Evolutionary conservation across 768 basidiomycete genomes (phyloP), one percentile per base, ranked within the genome.

Genomic region (Myochromella boudieri): DNA sequence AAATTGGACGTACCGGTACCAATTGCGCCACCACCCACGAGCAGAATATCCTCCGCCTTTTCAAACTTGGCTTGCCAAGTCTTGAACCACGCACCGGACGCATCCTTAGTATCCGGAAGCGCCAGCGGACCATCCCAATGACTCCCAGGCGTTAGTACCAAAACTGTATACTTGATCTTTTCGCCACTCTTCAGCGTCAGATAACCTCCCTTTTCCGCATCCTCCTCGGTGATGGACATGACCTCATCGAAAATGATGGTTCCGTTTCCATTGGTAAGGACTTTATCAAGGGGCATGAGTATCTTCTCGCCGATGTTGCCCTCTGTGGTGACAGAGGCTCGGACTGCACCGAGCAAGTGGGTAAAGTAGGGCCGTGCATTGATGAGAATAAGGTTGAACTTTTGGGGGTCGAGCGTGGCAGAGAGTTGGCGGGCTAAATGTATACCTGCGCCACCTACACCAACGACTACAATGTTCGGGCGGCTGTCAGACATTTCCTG

Each of bases 121-220:
- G 64, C 60, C 34, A 78, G 36, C 0, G 78, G 76, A 0, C 77
- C 82, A 10, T 63, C 58, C 80, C 80, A 87, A 3, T 52, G 62
- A 31, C 71, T 72, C 1, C 87, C 87, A 2, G 84, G 69, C 0
- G 82, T 75, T 26, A 88, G 62, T 28, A 88, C 71, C 33, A 89
- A 76, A 17, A 75, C 62, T 9, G 73, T 71, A 60, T 80, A 89
- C 6, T 63, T 59, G 10, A 87, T 48, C 15, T 58, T 59, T 40
- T 80, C 72, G 26, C 81, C 82, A 50, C 67, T 64, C 7, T 67
- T 69, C 7, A 88, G 70, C 4, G 72, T 64, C 5, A 87, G 70
- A 17, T 57, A 47, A 0, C 74, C 68, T 0, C 78, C 78, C n/a
- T 72, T 70, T 2, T 59, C n/a, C n/a, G n/a, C 48, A 8, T 54